These are phyloP conservation scores for Oenanthe javanica DNA, from an alignment of 140 eudicot species.

Conservation along the genomic window DNA sequence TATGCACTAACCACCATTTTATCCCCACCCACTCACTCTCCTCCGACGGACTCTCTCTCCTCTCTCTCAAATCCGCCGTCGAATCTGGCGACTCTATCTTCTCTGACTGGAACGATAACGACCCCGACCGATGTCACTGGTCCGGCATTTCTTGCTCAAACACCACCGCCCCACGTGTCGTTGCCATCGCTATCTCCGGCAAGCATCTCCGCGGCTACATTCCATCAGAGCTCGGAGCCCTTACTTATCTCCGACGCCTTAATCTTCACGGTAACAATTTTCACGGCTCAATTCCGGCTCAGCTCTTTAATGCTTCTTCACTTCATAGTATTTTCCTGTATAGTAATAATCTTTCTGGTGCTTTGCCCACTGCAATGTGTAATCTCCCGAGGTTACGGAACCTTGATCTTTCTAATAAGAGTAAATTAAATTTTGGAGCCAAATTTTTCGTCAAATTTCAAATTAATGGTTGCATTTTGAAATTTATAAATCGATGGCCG, in stretches of 20 bases:
- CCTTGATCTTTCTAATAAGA: constrained; percentile 53
- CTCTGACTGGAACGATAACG: constrained; percentile 74
- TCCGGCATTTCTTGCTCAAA: constrained; percentile 75
- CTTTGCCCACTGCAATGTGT: constrained; percentile 58
- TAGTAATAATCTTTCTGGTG: constrained; percentile 70
- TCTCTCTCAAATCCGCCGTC: constrained; percentile 78
- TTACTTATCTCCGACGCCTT: constrained; percentile 69
- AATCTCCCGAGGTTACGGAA: constrained; percentile 60
- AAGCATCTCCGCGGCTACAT: constrained; percentile 65
- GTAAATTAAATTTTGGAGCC: too few species aligned
- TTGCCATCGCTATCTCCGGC: constrained; percentile 70
- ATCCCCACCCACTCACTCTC: constrained; percentile 19
- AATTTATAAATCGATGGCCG: too few species aligned
- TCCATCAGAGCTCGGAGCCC: constrained; percentile 83
- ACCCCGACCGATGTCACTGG: constrained; percentile 69
- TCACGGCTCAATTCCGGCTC: constrained; percentile 74
- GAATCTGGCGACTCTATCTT: constrained; percentile 50
- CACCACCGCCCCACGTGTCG: constrained; percentile 64
- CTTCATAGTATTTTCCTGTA: constrained; percentile 75
- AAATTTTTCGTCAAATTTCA: too few species aligned
- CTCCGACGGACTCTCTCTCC: constrained; percentile 79
- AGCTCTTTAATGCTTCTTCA: constrained; percentile 80
- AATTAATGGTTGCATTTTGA: too few species aligned
- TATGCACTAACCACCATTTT: not conserved
- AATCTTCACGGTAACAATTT: constrained; percentile 65